Conservation (phyloP, 2,329 filamentous ascomycete genomes). For the Huntiella abstrusa region DNA sequence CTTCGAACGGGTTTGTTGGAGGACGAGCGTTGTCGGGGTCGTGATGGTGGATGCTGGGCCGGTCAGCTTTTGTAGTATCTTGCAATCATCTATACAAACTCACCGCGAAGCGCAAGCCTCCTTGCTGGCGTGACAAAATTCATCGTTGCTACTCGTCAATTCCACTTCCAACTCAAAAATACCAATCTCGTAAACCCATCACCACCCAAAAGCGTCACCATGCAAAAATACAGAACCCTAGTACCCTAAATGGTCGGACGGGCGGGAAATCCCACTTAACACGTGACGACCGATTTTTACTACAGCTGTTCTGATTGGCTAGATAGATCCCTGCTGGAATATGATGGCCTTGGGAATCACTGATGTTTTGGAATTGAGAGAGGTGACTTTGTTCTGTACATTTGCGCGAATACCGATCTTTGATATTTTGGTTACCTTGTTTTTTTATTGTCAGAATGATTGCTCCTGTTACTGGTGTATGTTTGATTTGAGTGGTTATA, state of each 20-base stretch:
- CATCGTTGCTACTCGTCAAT: constrained; percentile 8
- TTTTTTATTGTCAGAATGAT: constrained; percentile 7
- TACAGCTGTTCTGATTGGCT: not conserved
- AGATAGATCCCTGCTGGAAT: too few species aligned
- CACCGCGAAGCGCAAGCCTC: constrained; percentile 13
- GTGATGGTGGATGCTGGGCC: constrained; percentile 12
- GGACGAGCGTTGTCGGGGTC: constrained; percentile 10
- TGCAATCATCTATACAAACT: not conserved
- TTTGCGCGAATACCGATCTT: too few species aligned
- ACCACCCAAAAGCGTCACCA: not conserved
- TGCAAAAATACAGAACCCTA: not conserved
- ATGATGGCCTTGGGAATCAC: too few species aligned
- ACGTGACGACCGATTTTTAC: not conserved
- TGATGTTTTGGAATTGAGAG: not conserved
- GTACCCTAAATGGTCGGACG: not conserved
- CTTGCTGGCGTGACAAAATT: constrained; percentile 13
- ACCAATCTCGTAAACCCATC: too few species aligned
- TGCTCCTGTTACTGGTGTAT: constrained; percentile 38
- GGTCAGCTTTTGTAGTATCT: not conserved
- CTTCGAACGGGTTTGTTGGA: constrained; percentile 19
- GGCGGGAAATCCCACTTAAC: not conserved
- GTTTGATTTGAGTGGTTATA: constrained; percentile 16
- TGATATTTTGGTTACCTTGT: not conserved
- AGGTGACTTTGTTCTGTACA: too few species aligned
- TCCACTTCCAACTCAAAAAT: too few species aligned